A percentile compares a stretch with the other conserved stretches of the same genome.
Conservation (phyloP, 306 rosid genomes). For the Rosa chinensis region DNA sequence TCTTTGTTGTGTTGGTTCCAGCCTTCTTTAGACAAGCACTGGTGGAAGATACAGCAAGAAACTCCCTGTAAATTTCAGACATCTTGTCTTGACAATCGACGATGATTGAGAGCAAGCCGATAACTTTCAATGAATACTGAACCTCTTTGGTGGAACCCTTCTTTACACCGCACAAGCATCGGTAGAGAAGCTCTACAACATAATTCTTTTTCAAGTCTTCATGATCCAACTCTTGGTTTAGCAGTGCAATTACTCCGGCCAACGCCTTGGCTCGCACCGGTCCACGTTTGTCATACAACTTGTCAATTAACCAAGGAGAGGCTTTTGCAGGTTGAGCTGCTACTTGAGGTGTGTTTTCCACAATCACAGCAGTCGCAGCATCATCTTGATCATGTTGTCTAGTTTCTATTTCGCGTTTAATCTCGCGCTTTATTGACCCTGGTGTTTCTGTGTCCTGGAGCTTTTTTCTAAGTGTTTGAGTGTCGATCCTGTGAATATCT, state of each 20-base stretch:
- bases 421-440: not conserved
- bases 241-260: not conserved
- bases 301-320: not conserved
- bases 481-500: not conserved
- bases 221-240: not conserved
- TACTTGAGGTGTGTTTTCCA: not conserved
- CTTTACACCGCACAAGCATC: not conserved
- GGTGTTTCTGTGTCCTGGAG: not conserved
- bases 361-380: not conserved
- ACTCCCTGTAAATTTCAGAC: not conserved
- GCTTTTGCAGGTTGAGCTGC: not conserved
- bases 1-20: not conserved
- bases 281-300: not conserved
- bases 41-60: not conserved
- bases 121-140: not conserved
- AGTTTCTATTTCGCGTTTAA: not conserved
- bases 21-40: not conserved
- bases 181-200: not conserved
- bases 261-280: conserved; percentile 2
- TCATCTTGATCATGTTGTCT: not conserved
- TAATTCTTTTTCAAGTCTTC: not conserved
- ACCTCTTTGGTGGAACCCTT: not conserved
- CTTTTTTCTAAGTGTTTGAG: not conserved
- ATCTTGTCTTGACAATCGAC: not conserved
- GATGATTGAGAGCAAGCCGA: not conserved